These are phyloP conservation scores for Tetrapisispora nanseiensis DNA, from an alignment of 805 yeast species.

Conservation along the genomic window DNA sequence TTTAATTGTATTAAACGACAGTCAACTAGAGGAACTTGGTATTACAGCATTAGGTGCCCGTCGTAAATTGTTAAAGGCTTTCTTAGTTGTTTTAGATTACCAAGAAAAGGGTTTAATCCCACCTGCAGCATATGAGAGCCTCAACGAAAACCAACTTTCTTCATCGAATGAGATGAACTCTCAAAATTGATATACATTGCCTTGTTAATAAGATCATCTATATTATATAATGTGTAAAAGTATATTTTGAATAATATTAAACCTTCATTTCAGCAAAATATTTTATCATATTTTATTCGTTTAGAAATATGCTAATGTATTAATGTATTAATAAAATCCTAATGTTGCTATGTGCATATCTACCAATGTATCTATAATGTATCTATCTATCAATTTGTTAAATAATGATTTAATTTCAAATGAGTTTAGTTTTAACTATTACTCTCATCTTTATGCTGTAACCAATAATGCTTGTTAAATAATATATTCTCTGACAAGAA, in stretches of 20 bases:
- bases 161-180: background rate
- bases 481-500: constrained; percentile 47
- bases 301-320: background rate
- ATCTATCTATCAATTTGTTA: background rate
- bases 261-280: too few relatives aligned
- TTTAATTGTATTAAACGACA: constrained; percentile 61
- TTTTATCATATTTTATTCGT: background rate
- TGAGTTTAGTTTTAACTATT: background rate
- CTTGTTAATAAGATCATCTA: too few relatives aligned
- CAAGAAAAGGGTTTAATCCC: constrained; percentile 34
- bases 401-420: too few relatives aligned
- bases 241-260: too few relatives aligned
- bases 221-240: too few relatives aligned
- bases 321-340: background rate
- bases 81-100: constrained; percentile 64
- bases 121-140: constrained; percentile 11
- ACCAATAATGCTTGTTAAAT: constrained; percentile 52
- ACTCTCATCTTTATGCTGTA: constrained; percentile 4
- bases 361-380: background rate
- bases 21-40: constrained; percentile 63
- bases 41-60: constrained; percentile 94
- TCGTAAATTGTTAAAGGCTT: constrained; percentile 84
- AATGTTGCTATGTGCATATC: background rate
- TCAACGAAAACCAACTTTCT: background rate
- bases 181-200: background rate